phyloP scores from a whole-genome alignment of 257 asterid species.

The Solanum habrochaites region DNA sequence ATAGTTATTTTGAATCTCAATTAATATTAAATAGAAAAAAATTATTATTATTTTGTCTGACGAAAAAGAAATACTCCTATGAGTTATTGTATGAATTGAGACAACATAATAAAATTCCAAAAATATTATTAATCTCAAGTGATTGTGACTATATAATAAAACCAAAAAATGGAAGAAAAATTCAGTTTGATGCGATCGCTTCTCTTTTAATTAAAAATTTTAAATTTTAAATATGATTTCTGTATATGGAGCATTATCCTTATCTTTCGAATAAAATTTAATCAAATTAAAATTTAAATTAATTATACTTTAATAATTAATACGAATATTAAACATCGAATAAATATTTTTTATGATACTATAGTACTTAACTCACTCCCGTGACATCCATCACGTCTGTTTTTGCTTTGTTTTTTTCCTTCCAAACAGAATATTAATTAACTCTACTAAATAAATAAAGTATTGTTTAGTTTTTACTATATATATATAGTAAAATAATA shows the following conservation, averaged over 20 bases:
- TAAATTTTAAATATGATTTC: no score
- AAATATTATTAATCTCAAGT: neutral
- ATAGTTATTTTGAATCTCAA: no score
- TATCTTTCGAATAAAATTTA: accelerated
- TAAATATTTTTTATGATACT: no score
- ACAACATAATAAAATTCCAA: neutral
- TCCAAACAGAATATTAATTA: neutral
- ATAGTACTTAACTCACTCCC: neutral
- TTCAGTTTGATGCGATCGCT: neutral
- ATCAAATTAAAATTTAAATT: no score
- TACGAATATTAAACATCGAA: no score
- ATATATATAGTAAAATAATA: neutral
- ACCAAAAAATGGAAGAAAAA: neutral
- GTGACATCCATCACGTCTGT: constrained; percentile 15
- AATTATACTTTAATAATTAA: no score
- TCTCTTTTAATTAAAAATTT: no score
- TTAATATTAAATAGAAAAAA: no score
- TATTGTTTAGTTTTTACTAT: neutral
- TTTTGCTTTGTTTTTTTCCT: neutral
- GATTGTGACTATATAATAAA: neutral
- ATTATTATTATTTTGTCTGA: neutral
- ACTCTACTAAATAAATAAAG: neutral
- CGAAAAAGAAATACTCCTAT: no score
- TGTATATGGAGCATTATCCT: no score
- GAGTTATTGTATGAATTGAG: neutral